Evolutionary conservation across 345 rosid genomes (phyloP).

Genomic region (Clarkia xantiana): DNA sequence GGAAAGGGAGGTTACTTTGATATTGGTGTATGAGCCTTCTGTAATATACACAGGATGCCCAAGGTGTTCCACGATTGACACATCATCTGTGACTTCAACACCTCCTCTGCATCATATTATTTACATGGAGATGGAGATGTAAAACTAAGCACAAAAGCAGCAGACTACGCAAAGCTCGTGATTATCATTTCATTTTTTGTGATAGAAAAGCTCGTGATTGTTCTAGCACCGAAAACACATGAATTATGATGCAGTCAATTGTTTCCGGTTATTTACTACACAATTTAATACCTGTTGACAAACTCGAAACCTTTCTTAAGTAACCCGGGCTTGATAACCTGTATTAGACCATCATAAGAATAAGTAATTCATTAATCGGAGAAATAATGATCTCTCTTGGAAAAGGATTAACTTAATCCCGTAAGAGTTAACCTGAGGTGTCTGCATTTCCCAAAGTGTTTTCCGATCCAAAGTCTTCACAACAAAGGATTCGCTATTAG

Average conservation of each 20-base stretch:
- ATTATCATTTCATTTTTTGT: too few relatives aligned
- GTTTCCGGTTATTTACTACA: not conserved
- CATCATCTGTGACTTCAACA: constrained; percentile 86
- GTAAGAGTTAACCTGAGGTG: constrained; percentile 58
- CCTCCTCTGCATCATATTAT: constrained; percentile 51
- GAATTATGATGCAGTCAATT: too few relatives aligned
- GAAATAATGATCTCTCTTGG: not conserved
- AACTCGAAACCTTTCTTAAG: constrained; percentile 78
- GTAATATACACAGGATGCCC: constrained; percentile 74
- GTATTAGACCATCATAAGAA: not conserved
- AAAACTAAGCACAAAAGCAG: too few relatives aligned
- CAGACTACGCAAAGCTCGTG: too few relatives aligned
- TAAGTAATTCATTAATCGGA: not conserved
- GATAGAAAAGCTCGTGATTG: too few relatives aligned
- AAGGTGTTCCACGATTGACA: constrained; percentile 83
- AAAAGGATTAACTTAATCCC: not conserved
- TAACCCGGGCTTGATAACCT: constrained; percentile 74
- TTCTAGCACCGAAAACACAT: too few relatives aligned
- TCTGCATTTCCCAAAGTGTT: constrained; percentile 96
- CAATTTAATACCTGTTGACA: constrained; percentile 50
- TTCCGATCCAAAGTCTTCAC: constrained; percentile 76
- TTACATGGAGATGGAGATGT: too few relatives aligned
- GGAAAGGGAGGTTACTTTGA: constrained; percentile 36
- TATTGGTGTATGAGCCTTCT: constrained; percentile 87
- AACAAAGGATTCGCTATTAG: constrained; percentile 59